A percentile compares a stretch with the other conserved stretches of the same genome.
Conservation (phyloP, 2,329 filamentous ascomycete genomes). For the Colletotrichum spinosum region DNA sequence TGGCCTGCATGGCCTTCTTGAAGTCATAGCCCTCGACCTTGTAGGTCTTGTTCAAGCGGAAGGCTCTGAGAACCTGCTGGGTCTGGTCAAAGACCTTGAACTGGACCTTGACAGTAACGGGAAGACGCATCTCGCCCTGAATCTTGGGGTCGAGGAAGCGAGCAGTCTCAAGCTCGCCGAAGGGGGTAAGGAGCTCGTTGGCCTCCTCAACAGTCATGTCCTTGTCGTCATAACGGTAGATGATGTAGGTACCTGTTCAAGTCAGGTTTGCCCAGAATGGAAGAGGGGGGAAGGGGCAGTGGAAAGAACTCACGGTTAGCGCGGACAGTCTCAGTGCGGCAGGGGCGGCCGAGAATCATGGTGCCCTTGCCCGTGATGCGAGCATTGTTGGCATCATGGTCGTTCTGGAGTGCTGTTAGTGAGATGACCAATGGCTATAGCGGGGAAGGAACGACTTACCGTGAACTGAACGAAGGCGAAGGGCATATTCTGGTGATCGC, state of each 20-base stretch:
- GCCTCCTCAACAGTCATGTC: slow-evolving; percentile 58
- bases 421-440: background rate
- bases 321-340: slow-evolving; percentile 70
- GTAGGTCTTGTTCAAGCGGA: slow-evolving; percentile 48
- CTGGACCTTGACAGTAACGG: slow-evolving; percentile 56
- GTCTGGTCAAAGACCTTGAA: slow-evolving; percentile 63
- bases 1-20: slow-evolving; percentile 38
- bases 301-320: slow-evolving; percentile 63
- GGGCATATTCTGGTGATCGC: slow-evolving; percentile 68
- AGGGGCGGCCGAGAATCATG: slow-evolving; percentile 65
- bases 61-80: slow-evolving; percentile 60
- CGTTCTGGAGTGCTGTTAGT: slow-evolving; percentile 53
- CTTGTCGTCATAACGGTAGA: slow-evolving; percentile 54
- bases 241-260: slow-evolving; percentile 60
- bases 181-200: slow-evolving; percentile 52
- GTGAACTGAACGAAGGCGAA: slow-evolving; percentile 74
- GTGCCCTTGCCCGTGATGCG: slow-evolving; percentile 58
- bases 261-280: slow-evolving; percentile 40
- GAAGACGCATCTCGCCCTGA: slow-evolving; percentile 48
- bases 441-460: slow-evolving; percentile 52
- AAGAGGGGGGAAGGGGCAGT: background rate
- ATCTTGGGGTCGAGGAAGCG: slow-evolving; percentile 46
- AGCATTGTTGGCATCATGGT: slow-evolving; percentile 61
- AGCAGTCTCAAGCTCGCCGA: slow-evolving; percentile 56
- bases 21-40: slow-evolving; percentile 46